phyloP scores from a whole-genome alignment of 1,284 basidiomycete genomes.

The Trametes versicolor region DNA sequence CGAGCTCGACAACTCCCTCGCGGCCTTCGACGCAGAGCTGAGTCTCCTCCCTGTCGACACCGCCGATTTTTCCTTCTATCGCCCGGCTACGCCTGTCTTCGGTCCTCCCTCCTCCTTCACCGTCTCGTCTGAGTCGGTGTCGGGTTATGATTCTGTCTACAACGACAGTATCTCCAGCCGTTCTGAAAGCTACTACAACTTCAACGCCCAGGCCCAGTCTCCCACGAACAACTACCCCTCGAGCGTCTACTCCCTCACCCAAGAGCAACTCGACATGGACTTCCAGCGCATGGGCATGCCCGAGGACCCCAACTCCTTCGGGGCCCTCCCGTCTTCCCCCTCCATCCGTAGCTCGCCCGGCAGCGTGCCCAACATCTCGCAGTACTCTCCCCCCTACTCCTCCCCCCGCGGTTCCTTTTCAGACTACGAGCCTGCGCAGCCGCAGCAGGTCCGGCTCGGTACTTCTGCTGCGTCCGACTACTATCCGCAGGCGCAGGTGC shows the following conservation, averaged over 20 bases:
- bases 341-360: constrained; percentile 60
- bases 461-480: constrained; percentile 61
- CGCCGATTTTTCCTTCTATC: constrained; percentile 68
- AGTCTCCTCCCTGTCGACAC: constrained; percentile 70
- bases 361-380: constrained; percentile 44
- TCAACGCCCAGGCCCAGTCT: constrained; percentile 53
- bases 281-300: constrained; percentile 61
- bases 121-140: constrained; percentile 76
- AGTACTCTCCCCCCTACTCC: constrained; percentile 41
- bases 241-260: constrained; percentile 72
- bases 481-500: constrained; percentile 42
- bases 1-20: constrained; percentile 76
- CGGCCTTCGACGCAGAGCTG: constrained; percentile 70
- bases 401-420: constrained; percentile 63
- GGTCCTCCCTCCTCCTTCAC: constrained; percentile 82
- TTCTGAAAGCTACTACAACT: constrained; percentile 76
- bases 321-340: constrained; percentile 66
- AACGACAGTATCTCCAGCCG: constrained; percentile 74
- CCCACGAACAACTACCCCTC: constrained; percentile 70
- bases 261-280: constrained; percentile 73
- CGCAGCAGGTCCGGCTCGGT: constrained; percentile 49
- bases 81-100: constrained; percentile 69
- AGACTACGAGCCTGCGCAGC: constrained; percentile 62
- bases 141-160: constrained; percentile 47
- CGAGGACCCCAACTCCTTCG: constrained; percentile 56